These are phyloP conservation scores for Fusarium nurragi DNA, from an alignment of 2,329 filamentous ascomycete genomes.

Conservation along the genomic window DNA sequence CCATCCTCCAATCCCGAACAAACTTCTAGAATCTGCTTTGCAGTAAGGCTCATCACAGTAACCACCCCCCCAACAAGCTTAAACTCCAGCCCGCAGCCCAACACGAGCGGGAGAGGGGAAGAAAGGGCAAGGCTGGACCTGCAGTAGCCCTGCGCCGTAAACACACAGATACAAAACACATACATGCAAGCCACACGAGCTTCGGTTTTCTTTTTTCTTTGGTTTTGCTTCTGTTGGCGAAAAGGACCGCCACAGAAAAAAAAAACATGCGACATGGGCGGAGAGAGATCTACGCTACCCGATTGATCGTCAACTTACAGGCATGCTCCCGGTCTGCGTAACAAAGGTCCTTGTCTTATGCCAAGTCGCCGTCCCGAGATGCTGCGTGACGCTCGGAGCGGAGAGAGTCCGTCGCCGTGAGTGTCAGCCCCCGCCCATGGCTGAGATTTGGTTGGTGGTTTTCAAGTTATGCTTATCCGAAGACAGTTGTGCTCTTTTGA, in stretches of 20 bases:
- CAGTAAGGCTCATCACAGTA: background rate
- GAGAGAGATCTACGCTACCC: constrained; percentile 9
- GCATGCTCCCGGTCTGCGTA: background rate
- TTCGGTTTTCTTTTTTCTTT: background rate
- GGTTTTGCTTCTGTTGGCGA: background rate
- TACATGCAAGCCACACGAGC: constrained; percentile 16
- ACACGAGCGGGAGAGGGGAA: no score
- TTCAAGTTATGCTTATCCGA: background rate
- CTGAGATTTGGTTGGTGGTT: background rate
- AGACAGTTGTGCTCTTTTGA: background rate
- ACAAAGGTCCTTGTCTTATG: background rate
- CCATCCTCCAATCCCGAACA: background rate
- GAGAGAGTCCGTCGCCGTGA: constrained; percentile 1
- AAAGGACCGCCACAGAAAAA: background rate
- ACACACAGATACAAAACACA: background rate
- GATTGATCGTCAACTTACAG: background rate
- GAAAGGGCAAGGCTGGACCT: constrained; percentile 26
- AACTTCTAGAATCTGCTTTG: background rate
- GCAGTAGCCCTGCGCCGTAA: constrained; percentile 27
- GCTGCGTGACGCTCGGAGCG: constrained; percentile 23
- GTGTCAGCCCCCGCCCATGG: background rate
- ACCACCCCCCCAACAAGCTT: background rate
- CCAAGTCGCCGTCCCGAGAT: constrained; percentile 1
- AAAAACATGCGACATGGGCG: background rate
- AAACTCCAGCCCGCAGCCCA: background rate